Base-by-base conservation (phyloP, 202 grass and related monocot genomes). In the Musa balbisiana region DNA sequence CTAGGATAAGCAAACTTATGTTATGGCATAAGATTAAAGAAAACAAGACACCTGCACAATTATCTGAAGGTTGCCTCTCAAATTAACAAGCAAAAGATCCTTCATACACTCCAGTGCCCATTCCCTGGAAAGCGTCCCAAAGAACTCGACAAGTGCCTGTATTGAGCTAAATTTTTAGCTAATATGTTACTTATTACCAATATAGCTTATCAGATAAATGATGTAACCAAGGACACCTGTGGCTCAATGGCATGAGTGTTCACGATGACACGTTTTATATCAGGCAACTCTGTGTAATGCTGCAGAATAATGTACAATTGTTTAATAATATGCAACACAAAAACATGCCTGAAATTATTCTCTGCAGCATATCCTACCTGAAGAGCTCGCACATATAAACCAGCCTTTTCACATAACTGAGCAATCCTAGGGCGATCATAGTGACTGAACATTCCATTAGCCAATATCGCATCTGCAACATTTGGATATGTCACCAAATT, bases 51-150 rank as follows among this genome's bases (percentile, higher is more conserved):
- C 93, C 92, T 96, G 92, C 74, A 96, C 92, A 81, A 96, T 91
- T 53, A 96, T 96, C 76, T 96, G 92, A 79, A 96, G 89, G 83
- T 96, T 96, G 75, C 92, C 92, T 84, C 92, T 90, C 49, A 96
- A 80, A 83, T 96, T 96, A 26, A 92, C 92, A 17, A 96, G 52
- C 22, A 96, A 83, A 85, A 96, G 92, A 73, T 96, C 92, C 53
- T 96, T 96, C 92, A 96, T 92, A 85, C 92, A 96, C 87, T 96
- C 92, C 55, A 96, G 65, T 69, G 89, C 92, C 92, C 92, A 96
- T 78, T 96, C 92, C 73, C 52, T 90, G 69, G 92, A 96, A 72
- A 96, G 80, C 14, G 92, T 96, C 55, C 92, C 89, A 83, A 96
- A 96, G 80, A 96, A 96, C 83, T 92, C 92, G 55, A 96, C 92